A percentile compares a stretch with the other conserved stretches of the same genome.
phyloP scores from a whole-genome alignment of 495 filamentous ascomycete species.

The Tuber aestivum region DNA sequence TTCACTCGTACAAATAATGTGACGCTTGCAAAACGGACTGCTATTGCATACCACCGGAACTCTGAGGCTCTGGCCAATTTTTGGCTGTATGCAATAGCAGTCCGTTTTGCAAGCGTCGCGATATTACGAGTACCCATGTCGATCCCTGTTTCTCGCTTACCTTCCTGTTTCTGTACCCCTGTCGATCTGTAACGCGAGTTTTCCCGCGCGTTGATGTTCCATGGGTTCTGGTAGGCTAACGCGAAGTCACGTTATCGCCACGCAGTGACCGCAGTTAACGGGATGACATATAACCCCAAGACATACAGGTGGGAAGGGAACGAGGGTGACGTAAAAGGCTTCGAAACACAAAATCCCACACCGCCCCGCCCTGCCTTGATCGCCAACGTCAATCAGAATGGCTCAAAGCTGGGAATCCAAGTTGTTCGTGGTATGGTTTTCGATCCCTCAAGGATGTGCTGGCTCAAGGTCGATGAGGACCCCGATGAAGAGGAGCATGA shows the following conservation, averaged over 20 bases:
- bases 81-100: too few species aligned
- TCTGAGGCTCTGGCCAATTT: too few species aligned
- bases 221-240: constrained; percentile 30
- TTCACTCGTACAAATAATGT: too few species aligned
- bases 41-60: too few species aligned
- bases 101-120: too few species aligned
- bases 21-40: too few species aligned
- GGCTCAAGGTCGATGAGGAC: constrained; percentile 47
- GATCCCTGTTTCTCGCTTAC: constrained; percentile 38
- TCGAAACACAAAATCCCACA: constrained; percentile 54
- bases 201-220: constrained; percentile 20
- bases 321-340: constrained; percentile 70
- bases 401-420: constrained; percentile 65
- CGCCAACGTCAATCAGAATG: constrained; percentile 64
- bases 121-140: constrained; percentile 8
- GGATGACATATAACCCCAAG: constrained; percentile 87
- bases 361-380: constrained; percentile 88
- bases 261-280: constrained; percentile 63
- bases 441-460: constrained; percentile 72
- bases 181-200: constrained; percentile 30
- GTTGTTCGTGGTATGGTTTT: constrained; percentile 95
- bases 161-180: constrained; percentile 20
- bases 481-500: constrained; percentile 45
- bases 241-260: constrained; percentile 30
- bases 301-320: constrained; percentile 93